Evolutionary conservation across 441 rosid genomes (phyloP).

Genomic region (Erysimum pusillum): DNA sequence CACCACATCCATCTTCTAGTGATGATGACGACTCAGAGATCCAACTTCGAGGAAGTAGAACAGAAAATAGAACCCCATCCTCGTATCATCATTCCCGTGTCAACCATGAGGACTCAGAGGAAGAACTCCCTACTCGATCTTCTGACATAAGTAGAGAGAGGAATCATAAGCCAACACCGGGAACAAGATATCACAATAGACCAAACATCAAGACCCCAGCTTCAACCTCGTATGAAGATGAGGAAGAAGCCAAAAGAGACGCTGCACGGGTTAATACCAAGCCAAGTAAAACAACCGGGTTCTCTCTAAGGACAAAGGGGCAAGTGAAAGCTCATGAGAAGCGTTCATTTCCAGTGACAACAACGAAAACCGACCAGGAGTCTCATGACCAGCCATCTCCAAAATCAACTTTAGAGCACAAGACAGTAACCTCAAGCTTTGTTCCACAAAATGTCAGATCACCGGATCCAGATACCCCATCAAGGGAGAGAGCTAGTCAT

Average conservation of each 20-base stretch:
- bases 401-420: slow-evolving; percentile 38
- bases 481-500: slow-evolving; percentile 70
- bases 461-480: slow-evolving; percentile 50
- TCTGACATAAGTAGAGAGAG: slow-evolving; percentile 38
- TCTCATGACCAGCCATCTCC: slow-evolving; percentile 50
- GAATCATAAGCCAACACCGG: slow-evolving; percentile 28
- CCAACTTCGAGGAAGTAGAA: slow-evolving; percentile 43
- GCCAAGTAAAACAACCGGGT: slow-evolving; percentile 43
- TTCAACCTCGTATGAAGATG: slow-evolving; percentile 40
- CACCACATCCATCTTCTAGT: slow-evolving; percentile 48
- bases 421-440: slow-evolving; percentile 27
- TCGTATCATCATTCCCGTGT: slow-evolving; percentile 51
- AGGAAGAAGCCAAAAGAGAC: slow-evolving; percentile 53
- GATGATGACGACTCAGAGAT: slow-evolving; percentile 53
- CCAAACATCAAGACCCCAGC: slow-evolving; percentile 31
- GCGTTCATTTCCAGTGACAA: slow-evolving; percentile 30
- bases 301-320: slow-evolving; percentile 71
- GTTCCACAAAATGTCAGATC: slow-evolving; percentile 28
- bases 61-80: slow-evolving; percentile 43
- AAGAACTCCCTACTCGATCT: slow-evolving; percentile 16
- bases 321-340: slow-evolving; percentile 42
- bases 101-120: slow-evolving; percentile 49
- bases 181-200: slow-evolving; percentile 25
- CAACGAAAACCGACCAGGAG: slow-evolving; percentile 26
- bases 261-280: slow-evolving; percentile 43